Evolutionary conservation across 208 protist species (phyloP).

Genomic region (Wallacemonas rigidus): DNA sequence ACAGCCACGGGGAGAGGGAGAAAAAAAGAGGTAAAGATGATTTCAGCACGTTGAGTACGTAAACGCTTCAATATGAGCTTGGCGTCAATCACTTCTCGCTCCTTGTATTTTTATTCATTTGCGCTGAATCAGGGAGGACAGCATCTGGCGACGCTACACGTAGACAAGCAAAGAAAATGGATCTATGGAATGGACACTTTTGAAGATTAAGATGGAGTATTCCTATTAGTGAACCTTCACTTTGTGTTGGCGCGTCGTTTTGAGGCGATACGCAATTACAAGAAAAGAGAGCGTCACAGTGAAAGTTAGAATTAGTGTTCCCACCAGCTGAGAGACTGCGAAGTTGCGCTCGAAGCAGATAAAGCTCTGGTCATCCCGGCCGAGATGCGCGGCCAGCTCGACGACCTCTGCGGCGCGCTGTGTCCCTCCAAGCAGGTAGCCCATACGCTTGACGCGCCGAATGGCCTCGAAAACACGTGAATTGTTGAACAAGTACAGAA

Average conservation of each 20-base stretch:
- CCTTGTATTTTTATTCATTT: too few species aligned
- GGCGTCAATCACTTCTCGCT: too few species aligned
- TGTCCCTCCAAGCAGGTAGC: slow-evolving; percentile 44
- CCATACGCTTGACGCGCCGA: slow-evolving; percentile 26
- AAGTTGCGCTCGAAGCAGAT: slow-evolving; percentile 16
- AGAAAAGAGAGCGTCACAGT: background rate
- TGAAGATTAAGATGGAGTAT: too few species aligned
- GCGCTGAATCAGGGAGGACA: too few species aligned
- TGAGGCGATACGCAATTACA: background rate
- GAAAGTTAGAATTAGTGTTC: slow-evolving; percentile 8
- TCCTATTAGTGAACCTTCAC: slow-evolving; percentile 7
- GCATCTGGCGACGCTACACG: too few species aligned
- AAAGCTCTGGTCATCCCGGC: slow-evolving; percentile 21
- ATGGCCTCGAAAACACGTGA: slow-evolving; percentile 20
- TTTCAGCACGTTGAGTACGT: too few species aligned
- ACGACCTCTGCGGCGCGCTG: slow-evolving; percentile 36
- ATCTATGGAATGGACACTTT: too few species aligned
- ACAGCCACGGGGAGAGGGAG: too few species aligned
- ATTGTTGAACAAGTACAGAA: slow-evolving; percentile 19
- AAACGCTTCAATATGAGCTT: too few species aligned
- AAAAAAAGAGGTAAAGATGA: too few species aligned
- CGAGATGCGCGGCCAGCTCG: slow-evolving; percentile 29
- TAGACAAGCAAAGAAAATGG: too few species aligned
- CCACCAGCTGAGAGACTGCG: slow-evolving; percentile 3
- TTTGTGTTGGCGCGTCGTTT: background rate